phyloP scores from a whole-genome alignment of 345 rosid species.

The Acer saccharum region DNA sequence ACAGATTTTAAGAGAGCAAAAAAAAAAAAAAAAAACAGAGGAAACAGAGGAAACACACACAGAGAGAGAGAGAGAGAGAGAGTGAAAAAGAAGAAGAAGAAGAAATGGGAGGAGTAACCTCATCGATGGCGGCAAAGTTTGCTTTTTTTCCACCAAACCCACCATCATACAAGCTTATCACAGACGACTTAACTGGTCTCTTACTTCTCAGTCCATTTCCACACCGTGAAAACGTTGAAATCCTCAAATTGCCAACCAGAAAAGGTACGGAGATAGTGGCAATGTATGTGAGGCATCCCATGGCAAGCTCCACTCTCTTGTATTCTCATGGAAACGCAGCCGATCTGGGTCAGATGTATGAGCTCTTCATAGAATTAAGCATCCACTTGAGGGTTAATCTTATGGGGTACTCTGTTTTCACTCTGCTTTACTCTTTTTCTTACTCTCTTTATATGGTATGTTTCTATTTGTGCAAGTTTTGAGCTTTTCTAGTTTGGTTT shows the following conservation, averaged over 20 bases:
- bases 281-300: slow-evolving; percentile 76
- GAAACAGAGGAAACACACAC: too few species aligned
- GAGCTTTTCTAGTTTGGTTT: neutral
- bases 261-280: slow-evolving; percentile 85
- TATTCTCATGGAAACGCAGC: slow-evolving; percentile 99
- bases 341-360: slow-evolving; percentile 99
- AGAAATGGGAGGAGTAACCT: slow-evolving; percentile 91
- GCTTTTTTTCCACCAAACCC: slow-evolving; percentile 99
- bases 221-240: slow-evolving; percentile 93
- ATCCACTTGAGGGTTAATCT: slow-evolving; percentile 88
- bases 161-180: slow-evolving; percentile 79
- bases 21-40: neutral
- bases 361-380: slow-evolving; percentile 94
- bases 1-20: neutral
- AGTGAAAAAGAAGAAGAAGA: slow-evolving; percentile 1
- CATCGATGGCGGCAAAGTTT: slow-evolving; percentile 96
- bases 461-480: neutral
- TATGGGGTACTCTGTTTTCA: slow-evolving; percentile 66
- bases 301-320: slow-evolving; percentile 86
- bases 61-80: slow-evolving; percentile 16
- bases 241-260: slow-evolving; percentile 74
- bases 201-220: slow-evolving; percentile 78
- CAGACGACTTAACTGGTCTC: slow-evolving; percentile 73
- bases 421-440: slow-evolving; percentile 15
- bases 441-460: neutral